These are phyloP conservation scores for Pseudocercospora macadamiae DNA, from an alignment of 2,329 filamentous ascomycete genomes.

Conservation along the genomic window DNA sequence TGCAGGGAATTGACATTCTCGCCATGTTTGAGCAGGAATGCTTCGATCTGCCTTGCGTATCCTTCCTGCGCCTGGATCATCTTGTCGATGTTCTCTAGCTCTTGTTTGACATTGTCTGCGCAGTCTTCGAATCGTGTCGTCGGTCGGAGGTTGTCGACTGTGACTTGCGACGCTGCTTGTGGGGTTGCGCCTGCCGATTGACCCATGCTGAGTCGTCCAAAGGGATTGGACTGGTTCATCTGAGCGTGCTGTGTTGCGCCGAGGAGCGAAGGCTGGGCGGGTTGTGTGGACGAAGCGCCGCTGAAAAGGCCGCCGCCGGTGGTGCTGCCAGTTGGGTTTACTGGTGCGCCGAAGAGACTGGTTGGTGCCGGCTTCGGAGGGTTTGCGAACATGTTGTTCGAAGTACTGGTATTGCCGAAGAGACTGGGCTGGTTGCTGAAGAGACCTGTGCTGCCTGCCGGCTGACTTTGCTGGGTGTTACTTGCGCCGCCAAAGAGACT, in stretches of 20 bases:
- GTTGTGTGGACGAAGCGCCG: conserved; percentile 16
- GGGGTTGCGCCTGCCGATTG: conserved; percentile 52
- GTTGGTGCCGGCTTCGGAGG: conserved; percentile 22
- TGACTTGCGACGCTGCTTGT: conserved; percentile 60
- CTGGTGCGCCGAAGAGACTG: conserved; percentile 26
- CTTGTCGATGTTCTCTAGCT: conserved; percentile 77
- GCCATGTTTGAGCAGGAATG: conserved; percentile 65
- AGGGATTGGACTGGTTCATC: conserved; percentile 31
- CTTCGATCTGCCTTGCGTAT: conserved; percentile 74
- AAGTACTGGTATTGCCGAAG: conserved; percentile 13
- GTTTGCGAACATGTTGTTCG: conserved; percentile 37
- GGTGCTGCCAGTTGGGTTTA: conserved; percentile 14
- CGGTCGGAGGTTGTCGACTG: conserved; percentile 75
- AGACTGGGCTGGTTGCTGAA: conserved; percentile 25
- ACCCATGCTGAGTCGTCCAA: conserved; percentile 48
- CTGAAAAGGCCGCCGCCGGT: conserved; percentile 26
- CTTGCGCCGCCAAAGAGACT: conserved; percentile 32
- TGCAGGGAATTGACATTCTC: conserved; percentile 66
- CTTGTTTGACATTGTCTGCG: conserved; percentile 75
- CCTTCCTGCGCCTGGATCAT: conserved; percentile 78
- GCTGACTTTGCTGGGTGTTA: conserved; percentile 12
- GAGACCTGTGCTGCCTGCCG: conserved; percentile 34
- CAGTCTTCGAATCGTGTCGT: conserved; percentile 93
- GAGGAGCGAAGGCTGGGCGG: conserved; percentile 35
- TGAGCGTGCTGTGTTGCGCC: conserved; percentile 29